A percentile compares a stretch with the other conserved stretches of the same genome.
These are phyloP conservation scores for Fusarium subglutinans DNA, from an alignment of 2,329 filamentous ascomycete species.

Conservation along the genomic window DNA sequence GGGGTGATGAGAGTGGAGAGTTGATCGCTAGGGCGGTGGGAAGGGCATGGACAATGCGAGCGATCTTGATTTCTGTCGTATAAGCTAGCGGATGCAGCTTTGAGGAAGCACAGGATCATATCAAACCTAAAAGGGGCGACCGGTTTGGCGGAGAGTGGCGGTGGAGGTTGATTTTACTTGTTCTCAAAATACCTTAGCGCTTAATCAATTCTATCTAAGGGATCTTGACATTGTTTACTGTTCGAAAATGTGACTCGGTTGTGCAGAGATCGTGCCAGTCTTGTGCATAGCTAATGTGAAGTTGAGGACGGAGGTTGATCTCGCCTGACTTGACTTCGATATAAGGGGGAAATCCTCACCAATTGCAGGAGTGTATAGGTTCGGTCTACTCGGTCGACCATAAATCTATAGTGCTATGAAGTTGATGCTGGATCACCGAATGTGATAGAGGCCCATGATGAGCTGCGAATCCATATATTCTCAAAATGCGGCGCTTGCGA, in stretches of 20 bases:
- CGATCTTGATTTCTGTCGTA: constrained; percentile 9
- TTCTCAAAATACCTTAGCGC: constrained; percentile 20
- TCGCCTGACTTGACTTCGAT: neutral
- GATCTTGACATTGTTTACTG: constrained; percentile 2
- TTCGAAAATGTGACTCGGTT: neutral
- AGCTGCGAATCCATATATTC: neutral
- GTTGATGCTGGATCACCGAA: neutral
- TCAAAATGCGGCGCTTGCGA: neutral
- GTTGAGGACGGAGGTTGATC: neutral
- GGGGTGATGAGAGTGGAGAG: neutral
- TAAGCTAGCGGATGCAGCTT: neutral
- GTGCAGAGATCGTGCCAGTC: neutral
- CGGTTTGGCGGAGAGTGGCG: constrained; percentile 49
- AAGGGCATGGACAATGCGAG: constrained; percentile 27
- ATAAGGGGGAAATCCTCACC: neutral
- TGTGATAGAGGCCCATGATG: neutral
- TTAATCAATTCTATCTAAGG: constrained; percentile 12
- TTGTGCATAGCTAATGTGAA: neutral
- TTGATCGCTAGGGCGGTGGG: constrained; percentile 32
- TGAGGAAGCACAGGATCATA: constrained; percentile 3
- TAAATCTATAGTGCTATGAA: neutral
- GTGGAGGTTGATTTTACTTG: constrained; percentile 44
- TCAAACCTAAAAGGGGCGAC: constrained; percentile 46
- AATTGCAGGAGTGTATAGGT: neutral
- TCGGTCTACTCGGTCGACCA: neutral